Percentiles rank a stretch among this genome's conserved stretches.
These are phyloP conservation scores for Climacium dendroides DNA, from an alignment of 225 moss, liverwort and hornwort genomes.

Conservation along the genomic window DNA sequence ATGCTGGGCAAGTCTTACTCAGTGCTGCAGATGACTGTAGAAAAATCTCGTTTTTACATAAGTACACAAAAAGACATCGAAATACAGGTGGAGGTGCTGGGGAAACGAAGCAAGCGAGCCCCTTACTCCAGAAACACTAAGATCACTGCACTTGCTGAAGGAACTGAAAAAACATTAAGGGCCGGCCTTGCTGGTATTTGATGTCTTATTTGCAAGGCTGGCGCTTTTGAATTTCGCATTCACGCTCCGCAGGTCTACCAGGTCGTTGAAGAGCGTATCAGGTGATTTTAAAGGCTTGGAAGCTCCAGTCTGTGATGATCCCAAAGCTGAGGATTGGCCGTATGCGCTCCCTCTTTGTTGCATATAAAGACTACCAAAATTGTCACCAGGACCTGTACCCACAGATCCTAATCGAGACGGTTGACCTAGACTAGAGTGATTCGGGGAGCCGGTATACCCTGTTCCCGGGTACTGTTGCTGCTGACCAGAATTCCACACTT, in stretches of 20 bases:
- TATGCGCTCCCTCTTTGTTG: constrained; percentile 31
- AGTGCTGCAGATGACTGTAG: constrained; percentile 4
- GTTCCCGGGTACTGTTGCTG: constrained; percentile 26
- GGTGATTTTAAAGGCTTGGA: constrained; percentile 47
- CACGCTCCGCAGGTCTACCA: constrained; percentile 79
- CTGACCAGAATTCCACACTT: constrained; percentile 50
- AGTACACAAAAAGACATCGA: constrained; percentile 5
- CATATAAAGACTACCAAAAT: constrained; percentile 46
- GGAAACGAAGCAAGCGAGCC: constrained; percentile 5
- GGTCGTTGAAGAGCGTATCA: constrained; percentile 71
- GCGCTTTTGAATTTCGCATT: constrained; percentile 69
- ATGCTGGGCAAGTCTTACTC: constrained; percentile 3
- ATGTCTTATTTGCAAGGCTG: constrained; percentile 37
- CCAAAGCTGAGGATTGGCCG: constrained; percentile 17
- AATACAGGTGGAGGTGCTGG: constrained; percentile 16
- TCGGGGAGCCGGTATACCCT: constrained; percentile 12
- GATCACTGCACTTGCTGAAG: neutral
- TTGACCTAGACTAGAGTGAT: constrained; percentile 4
- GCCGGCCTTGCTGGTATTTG: constrained; percentile 38
- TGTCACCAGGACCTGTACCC: constrained; percentile 28
- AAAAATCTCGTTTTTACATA: constrained; percentile 15
- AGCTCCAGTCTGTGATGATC: constrained; percentile 7
- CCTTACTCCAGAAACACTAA: neutral
- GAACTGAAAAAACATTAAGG: neutral
- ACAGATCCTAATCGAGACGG: constrained; percentile 9